A percentile compares a stretch with the other conserved stretches of the same genome.
Evolutionary conservation across 2,329 filamentous ascomycete genomes (phyloP).

Genomic region (Scorias spongiosa): DNA sequence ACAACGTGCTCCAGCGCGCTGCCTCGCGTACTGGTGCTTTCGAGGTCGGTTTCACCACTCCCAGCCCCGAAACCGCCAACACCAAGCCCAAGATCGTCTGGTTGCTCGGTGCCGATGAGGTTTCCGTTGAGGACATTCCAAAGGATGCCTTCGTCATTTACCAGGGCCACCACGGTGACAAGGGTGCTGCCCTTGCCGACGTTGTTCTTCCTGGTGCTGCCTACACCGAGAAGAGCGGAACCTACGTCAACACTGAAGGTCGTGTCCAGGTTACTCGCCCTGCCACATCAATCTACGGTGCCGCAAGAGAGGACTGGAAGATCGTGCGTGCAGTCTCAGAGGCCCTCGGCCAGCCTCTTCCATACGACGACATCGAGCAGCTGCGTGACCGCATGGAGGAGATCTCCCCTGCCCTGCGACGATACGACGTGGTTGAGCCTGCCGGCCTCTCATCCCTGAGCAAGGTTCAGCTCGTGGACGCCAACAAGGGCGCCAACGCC

Average conservation of each 20-base stretch:
- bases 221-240: slow-evolving; percentile 92
- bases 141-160: slow-evolving; percentile 95
- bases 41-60: slow-evolving; percentile 86
- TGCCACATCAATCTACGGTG: slow-evolving; percentile 76
- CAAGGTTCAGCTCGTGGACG: slow-evolving; percentile 90
- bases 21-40: slow-evolving; percentile 88
- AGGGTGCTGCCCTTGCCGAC: slow-evolving; percentile 81
- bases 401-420: slow-evolving; percentile 76
- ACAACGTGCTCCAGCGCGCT: slow-evolving; percentile 87
- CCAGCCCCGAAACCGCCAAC: slow-evolving; percentile 64
- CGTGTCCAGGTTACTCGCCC: slow-evolving; percentile 87
- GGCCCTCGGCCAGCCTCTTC: slow-evolving; percentile 72
- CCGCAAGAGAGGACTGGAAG: slow-evolving; percentile 94
- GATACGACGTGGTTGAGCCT: slow-evolving; percentile 83
- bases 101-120: slow-evolving; percentile 90
- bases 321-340: slow-evolving; percentile 87
- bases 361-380: slow-evolving; percentile 82
- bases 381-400: slow-evolving; percentile 89
- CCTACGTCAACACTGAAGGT: slow-evolving; percentile 95
- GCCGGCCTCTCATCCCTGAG: slow-evolving; percentile 54
- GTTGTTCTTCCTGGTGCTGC: slow-evolving; percentile 86
- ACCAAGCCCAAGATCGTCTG: slow-evolving; percentile 90
- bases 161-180: slow-evolving; percentile 95
- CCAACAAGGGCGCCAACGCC: slow-evolving; percentile 77
- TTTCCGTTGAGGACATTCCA: slow-evolving; percentile 70